A percentile compares a stretch with the other conserved stretches of the same genome.
These are phyloP conservation scores for Panicum virgatum DNA, from an alignment of 202 grass and related monocot genomes.

Conservation along the genomic window DNA sequence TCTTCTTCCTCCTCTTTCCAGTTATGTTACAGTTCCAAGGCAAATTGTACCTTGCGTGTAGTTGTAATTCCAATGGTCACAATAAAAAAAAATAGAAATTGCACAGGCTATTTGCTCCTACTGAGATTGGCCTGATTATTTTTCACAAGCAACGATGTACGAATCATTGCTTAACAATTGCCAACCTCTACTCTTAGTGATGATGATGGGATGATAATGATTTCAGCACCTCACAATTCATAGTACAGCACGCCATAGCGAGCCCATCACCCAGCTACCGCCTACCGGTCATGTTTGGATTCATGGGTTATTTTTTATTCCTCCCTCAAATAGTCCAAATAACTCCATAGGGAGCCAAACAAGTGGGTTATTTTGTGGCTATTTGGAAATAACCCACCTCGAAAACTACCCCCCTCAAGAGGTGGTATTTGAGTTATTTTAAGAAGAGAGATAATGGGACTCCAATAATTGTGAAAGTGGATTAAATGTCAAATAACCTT, in stretches of 20 bases:
- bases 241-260: neutral
- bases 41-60: slow-evolving; percentile 43
- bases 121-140: too few relatives aligned
- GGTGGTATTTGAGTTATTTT: too few relatives aligned
- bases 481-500: too few relatives aligned
- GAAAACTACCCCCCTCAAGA: too few relatives aligned
- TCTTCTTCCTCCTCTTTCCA: neutral
- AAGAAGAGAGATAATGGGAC: too few relatives aligned
- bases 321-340: too few relatives aligned
- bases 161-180: neutral
- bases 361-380: too few relatives aligned
- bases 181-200: neutral
- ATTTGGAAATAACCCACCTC: too few relatives aligned
- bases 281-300: too few relatives aligned
- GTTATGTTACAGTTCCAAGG: slow-evolving; percentile 24
- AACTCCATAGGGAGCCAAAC: too few relatives aligned
- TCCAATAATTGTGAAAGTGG: too few relatives aligned
- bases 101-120: slow-evolving; percentile 23
- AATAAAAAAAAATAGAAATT: slow-evolving; percentile 48
- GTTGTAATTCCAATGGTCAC: slow-evolving; percentile 30
- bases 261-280: slow-evolving; percentile 13
- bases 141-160: neutral
- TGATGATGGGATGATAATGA: neutral
- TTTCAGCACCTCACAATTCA: neutral
- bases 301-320: too few relatives aligned